Evolutionary conservation across 2,329 filamentous ascomycete genomes (phyloP).

Genomic region (Parasarocladium wereldwijsianum): DNA sequence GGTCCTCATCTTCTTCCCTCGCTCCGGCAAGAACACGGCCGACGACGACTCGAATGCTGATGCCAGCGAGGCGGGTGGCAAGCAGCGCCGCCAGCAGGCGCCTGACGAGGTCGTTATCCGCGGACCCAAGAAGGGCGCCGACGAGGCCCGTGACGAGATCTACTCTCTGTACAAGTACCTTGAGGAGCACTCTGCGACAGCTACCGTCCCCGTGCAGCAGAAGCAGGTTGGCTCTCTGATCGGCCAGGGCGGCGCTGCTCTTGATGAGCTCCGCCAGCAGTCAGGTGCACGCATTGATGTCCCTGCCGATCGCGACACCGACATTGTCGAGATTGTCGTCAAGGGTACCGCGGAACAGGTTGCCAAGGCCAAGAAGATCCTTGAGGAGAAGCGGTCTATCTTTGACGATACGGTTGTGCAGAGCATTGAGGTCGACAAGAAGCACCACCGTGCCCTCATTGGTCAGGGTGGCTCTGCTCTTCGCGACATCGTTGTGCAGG

Average conservation of each 20-base stretch:
- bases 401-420: constrained; percentile 83
- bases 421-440: constrained; percentile 83
- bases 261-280: constrained; percentile 74
- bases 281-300: constrained; percentile 89
- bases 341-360: constrained; percentile 89
- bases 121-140: constrained; percentile 83
- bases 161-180: constrained; percentile 79
- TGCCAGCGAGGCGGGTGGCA: constrained; percentile 52
- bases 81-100: constrained; percentile 55
- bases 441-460: constrained; percentile 82
- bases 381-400: constrained; percentile 71
- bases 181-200: constrained; percentile 71
- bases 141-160: constrained; percentile 83
- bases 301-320: constrained; percentile 61
- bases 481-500: constrained; percentile 70
- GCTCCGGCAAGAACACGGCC: constrained; percentile 40
- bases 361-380: constrained; percentile 75
- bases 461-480: constrained; percentile 74
- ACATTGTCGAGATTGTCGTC: constrained; percentile 72
- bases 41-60: constrained; percentile 62
- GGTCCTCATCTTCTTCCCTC: constrained; percentile 90
- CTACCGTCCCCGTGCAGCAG: constrained; percentile 72
- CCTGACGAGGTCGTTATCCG: constrained; percentile 82
- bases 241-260: constrained; percentile 74
- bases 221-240: constrained; percentile 90